Evolutionary conservation across 352 stramenopile species (phyloP).

Genomic region (Phytophthora colocasiae): DNA sequence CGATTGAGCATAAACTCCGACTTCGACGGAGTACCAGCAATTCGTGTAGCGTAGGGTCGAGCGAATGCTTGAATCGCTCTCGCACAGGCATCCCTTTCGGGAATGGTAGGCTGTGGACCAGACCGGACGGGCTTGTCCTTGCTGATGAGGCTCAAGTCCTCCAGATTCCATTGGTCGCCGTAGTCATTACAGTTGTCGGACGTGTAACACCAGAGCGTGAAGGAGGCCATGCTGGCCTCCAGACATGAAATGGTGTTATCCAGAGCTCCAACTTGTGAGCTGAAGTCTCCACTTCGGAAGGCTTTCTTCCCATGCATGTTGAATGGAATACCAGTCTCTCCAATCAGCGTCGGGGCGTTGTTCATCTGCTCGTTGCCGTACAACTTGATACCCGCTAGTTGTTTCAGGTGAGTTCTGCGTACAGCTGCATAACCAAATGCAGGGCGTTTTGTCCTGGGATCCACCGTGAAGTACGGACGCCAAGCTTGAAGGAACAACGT

Average conservation of each 20-base stretch:
- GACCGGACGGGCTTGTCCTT: slow-evolving; percentile 40
- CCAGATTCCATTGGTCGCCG: slow-evolving; percentile 88
- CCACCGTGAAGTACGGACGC: slow-evolving; percentile 78
- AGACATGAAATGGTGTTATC: slow-evolving; percentile 75
- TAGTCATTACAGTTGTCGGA: slow-evolving; percentile 79
- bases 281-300: slow-evolving; percentile 57
- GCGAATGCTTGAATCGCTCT: slow-evolving; percentile 67
- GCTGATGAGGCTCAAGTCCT: slow-evolving; percentile 88
- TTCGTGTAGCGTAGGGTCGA: slow-evolving; percentile 72
- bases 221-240: slow-evolving; percentile 74
- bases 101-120: slow-evolving; percentile 2
- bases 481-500: slow-evolving; percentile 85
- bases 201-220: slow-evolving; percentile 92
- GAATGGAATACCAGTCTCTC: slow-evolving; percentile 76
- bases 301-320: slow-evolving; percentile 59
- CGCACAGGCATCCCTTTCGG: slow-evolving; percentile 48
- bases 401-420: slow-evolving; percentile 58
- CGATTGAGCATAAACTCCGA: slow-evolving; percentile 62
- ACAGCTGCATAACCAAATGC: slow-evolving; percentile 74
- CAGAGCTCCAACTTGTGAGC: slow-evolving; percentile 54
- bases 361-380: slow-evolving; percentile 60
- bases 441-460: slow-evolving; percentile 65
- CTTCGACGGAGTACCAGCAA: slow-evolving; percentile 65
- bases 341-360: slow-evolving; percentile 67
- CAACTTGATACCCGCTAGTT: slow-evolving; percentile 65